Percentiles rank a stretch among this genome's conserved stretches.
Evolutionary conservation across 257 asterid species (phyloP).

Genomic region (Nicotiana noctiflora): DNA sequence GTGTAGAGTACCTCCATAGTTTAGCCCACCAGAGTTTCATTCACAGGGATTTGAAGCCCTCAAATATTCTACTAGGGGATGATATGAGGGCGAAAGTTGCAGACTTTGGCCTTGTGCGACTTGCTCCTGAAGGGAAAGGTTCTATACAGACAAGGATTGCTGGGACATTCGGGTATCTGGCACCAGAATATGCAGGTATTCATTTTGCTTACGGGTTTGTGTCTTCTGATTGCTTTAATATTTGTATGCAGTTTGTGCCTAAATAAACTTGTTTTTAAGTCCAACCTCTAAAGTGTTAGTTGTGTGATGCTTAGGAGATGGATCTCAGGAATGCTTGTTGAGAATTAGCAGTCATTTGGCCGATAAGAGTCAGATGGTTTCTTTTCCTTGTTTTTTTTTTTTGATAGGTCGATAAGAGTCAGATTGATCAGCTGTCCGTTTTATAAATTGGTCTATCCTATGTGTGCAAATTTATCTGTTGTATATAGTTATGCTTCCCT

Average conservation of each 20-base stretch:
- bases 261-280: background rate
- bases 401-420: no score
- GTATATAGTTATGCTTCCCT: background rate
- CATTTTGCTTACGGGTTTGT: background rate
- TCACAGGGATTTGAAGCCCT: conserved; percentile 90
- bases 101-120: conserved; percentile 91
- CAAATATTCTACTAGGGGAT: conserved; percentile 82
- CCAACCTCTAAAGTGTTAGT: background rate
- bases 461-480: background rate
- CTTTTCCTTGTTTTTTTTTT: background rate
- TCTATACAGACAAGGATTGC: conserved; percentile 84
- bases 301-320: background rate
- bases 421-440: background rate
- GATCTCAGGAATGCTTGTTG: background rate
- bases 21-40: conserved; percentile 93
- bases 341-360: background rate
- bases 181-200: conserved; percentile 96
- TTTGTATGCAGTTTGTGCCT: background rate
- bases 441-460: background rate
- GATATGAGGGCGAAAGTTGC: conserved; percentile 97
- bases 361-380: background rate
- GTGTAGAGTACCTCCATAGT: conserved; percentile 87
- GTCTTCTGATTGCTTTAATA: background rate
- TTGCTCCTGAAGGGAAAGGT: conserved; percentile 90
- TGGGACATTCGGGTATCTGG: conserved; percentile 90